These are phyloP conservation scores for Citrullus mucosospermus DNA, from an alignment of 306 rosid species.

Conservation along the genomic window DNA sequence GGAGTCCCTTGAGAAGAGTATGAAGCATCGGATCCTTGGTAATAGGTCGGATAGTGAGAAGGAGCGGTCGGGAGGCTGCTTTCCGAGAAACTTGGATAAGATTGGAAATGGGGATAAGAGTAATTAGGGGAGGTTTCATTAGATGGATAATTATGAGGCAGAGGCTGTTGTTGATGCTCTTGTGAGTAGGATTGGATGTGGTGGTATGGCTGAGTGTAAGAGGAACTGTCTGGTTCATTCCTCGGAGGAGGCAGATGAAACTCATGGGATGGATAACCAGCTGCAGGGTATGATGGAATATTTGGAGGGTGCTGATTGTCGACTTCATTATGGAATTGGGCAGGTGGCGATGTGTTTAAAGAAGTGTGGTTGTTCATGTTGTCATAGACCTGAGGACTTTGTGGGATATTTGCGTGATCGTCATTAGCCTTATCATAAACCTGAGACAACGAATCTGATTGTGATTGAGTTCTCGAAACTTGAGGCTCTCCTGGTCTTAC, in stretches of 20 bases:
- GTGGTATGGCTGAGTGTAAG: constrained; percentile 46
- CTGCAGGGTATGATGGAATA: constrained; percentile 33
- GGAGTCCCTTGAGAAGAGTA: constrained; percentile 30
- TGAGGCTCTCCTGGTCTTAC: constrained; percentile 36
- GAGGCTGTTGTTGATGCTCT: constrained; percentile 59
- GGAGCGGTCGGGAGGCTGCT: constrained; percentile 75
- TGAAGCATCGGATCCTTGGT: constrained; percentile 65
- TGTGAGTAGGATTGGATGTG: constrained; percentile 47
- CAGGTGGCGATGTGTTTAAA: constrained; percentile 30
- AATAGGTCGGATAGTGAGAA: constrained; percentile 32
- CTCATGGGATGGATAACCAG: constrained; percentile 58
- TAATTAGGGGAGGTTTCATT: constrained; percentile 35
- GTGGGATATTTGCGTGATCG: constrained; percentile 1
- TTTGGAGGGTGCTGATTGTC: constrained; percentile 35
- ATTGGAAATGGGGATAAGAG: constrained; percentile 67
- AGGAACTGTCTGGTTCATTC: constrained; percentile 40
- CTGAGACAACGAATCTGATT: constrained; percentile 32
- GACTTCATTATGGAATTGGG: constrained; percentile 36
- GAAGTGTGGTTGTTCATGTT: constrained; percentile 21
- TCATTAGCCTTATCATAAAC: constrained; percentile 18
- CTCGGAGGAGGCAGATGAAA: constrained; percentile 45
- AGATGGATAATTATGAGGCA: constrained; percentile 44
- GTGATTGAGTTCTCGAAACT: constrained; percentile 29
- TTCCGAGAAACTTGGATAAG: constrained; percentile 90
- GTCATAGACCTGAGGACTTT: constrained; percentile 10